phyloP scores from a whole-genome alignment of 225 moss, liverwort and hornwort species.

The Ulota crispa region DNA sequence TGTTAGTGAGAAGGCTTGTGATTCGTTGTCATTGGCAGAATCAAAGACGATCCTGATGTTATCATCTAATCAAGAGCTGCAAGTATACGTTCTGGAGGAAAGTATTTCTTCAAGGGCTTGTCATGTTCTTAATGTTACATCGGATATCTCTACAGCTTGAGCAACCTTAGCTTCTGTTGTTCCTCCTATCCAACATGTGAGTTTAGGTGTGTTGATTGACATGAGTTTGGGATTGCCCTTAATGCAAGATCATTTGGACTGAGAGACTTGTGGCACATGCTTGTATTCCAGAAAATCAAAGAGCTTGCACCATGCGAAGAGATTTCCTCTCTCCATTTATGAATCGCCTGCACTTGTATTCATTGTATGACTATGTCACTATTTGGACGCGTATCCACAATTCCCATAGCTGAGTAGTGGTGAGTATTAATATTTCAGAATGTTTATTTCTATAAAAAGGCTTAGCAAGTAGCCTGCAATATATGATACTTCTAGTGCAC shows the following conservation, averaged over 20 bases:
- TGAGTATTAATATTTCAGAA: neutral
- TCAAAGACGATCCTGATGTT: conserved; percentile 76
- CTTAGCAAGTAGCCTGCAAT: conserved; percentile 19
- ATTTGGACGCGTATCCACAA: neutral
- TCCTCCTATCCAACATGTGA: neutral
- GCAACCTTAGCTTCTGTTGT: neutral
- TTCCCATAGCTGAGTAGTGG: conserved; percentile 9
- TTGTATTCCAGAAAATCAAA: conserved; percentile 73
- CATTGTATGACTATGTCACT: neutral
- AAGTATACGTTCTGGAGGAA: conserved; percentile 55
- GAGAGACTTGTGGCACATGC: conserved; percentile 66
- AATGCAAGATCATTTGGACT: conserved; percentile 71
- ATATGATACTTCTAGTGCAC: conserved; percentile 15
- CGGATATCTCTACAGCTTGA: neutral
- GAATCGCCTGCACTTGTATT: conserved; percentile 15
- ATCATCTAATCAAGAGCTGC: conserved; percentile 51
- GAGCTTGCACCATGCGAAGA: conserved; percentile 75
- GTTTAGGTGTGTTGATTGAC: conserved; percentile 7
- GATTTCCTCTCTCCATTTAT: conserved; percentile 73
- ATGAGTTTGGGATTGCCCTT: conserved; percentile 8
- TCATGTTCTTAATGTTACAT: neutral
- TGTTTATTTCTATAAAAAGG: neutral
- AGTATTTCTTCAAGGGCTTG: neutral
- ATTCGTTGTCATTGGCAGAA: conserved; percentile 56
- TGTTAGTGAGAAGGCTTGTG: conserved; percentile 72